Base-by-base conservation (phyloP, 139 green algal genomes). In the Micromonas pusilla region DNA sequence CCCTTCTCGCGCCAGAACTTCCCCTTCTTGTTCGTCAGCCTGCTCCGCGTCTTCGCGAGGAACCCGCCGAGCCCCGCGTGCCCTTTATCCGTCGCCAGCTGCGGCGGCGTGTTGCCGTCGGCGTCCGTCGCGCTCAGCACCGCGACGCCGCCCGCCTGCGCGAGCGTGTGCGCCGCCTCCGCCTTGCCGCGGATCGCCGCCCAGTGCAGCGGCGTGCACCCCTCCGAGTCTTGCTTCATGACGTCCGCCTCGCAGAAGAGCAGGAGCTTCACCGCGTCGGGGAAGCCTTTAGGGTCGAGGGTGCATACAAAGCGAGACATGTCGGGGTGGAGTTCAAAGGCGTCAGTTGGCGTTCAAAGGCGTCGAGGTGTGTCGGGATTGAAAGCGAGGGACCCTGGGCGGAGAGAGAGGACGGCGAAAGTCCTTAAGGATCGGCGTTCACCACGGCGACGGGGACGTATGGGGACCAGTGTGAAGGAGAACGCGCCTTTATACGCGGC, bases 401-500 rank as follows among this genome's bases (percentile, higher is more conserved):
- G n/a, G n/a, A n/a, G n/a, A n/a, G n/a, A n/a, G n/a, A n/a, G n/a
- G n/a, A n/a, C n/a, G n/a, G n/a, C n/a, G n/a, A n/a, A n/a, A n/a
- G n/a, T n/a, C n/a, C n/a, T n/a, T n/a, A n/a, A n/a, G n/a, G n/a
- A n/a, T n/a, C n/a, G n/a, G n/a, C n/a, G n/a, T n/a, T n/a, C n/a
- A n/a, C n/a, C n/a, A n/a, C n/a, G n/a, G n/a, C n/a, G n/a, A n/a
- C n/a, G n/a, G n/a, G n/a, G n/a, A n/a, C n/a, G n/a, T n/a, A n/a
- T n/a, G n/a, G n/a, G n/a, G n/a, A n/a, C n/a, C n/a, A n/a, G n/a
- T n/a, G n/a, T n/a, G n/a, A n/a, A n/a, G n/a, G n/a, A n/a, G n/a
- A n/a, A n/a, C n/a, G n/a, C n/a, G n/a, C n/a, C n/a, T n/a, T 97
- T 97, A 86, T 96, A 96, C 1, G 88, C 89, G 0, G 92, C 92